Evolutionary conservation across 352 stramenopile genomes (phyloP).

Genomic region (Phytophthora citrophthora): DNA sequence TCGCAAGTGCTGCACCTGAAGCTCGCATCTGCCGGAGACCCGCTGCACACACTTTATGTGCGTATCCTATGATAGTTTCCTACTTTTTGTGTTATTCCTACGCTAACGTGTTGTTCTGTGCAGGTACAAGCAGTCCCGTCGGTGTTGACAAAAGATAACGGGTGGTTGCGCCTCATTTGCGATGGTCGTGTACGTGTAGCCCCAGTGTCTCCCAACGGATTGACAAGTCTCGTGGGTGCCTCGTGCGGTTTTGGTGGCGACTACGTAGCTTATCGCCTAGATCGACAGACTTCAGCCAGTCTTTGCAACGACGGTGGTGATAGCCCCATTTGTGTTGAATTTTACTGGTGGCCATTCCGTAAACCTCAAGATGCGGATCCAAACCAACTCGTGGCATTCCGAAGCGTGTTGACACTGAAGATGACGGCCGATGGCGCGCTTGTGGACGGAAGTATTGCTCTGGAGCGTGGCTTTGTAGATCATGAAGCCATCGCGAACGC

Average conservation of each 20-base stretch:
- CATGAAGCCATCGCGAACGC: slow-evolving; percentile 1
- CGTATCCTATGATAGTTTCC: slow-evolving; percentile 19
- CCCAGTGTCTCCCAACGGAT: slow-evolving; percentile 24
- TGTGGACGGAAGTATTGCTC: slow-evolving; percentile 16
- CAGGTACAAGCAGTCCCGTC: slow-evolving; percentile 39
- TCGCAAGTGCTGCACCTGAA: slow-evolving; percentile 40
- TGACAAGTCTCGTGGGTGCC: slow-evolving; percentile 28
- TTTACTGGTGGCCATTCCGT: slow-evolving; percentile 30
- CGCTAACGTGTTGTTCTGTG: neutral
- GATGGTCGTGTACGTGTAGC: slow-evolving; percentile 34
- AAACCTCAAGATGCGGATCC: neutral
- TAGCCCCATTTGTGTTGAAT: slow-evolving; percentile 22
- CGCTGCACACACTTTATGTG: slow-evolving; percentile 35
- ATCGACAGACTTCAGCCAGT: too few relatives aligned
- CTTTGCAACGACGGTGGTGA: neutral
- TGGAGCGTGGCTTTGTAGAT: slow-evolving; percentile 27
- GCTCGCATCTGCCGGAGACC: slow-evolving; percentile 20
- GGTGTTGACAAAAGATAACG: slow-evolving; percentile 23
- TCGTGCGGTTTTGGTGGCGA: slow-evolving; percentile 30
- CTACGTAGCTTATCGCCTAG: slow-evolving; percentile 29
- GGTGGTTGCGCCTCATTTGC: slow-evolving; percentile 47
- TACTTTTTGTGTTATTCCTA: neutral
- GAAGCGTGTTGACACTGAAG: slow-evolving; percentile 24
- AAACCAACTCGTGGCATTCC: slow-evolving; percentile 9
- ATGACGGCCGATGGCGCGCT: slow-evolving; percentile 3